phyloP scores from a whole-genome alignment of 768 basidiomycete genomes.

The Hemileccinum impolitum region DNA sequence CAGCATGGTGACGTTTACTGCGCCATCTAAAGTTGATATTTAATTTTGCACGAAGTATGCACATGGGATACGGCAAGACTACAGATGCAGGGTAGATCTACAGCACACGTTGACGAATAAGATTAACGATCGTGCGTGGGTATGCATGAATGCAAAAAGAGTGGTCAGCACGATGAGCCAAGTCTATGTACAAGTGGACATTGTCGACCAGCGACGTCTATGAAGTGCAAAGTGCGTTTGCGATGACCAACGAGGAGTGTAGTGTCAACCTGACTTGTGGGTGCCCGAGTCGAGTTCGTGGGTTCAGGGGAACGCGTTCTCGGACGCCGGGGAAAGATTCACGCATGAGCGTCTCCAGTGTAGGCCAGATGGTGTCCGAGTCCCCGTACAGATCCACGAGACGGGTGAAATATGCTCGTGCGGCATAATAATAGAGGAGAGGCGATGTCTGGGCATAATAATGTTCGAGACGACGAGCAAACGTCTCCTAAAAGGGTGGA shows the following conservation, averaged over 20 bases:
- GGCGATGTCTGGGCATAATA: constrained; percentile 83
- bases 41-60: constrained; percentile 2
- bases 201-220: constrained; percentile 8
- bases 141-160: constrained; percentile 12
- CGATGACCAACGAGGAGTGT: constrained; percentile 4
- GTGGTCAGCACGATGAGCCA: not conserved
- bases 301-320: constrained; percentile 38
- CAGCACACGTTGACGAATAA: constrained; percentile 16
- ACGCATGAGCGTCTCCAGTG: constrained; percentile 60
- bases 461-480: constrained; percentile 66
- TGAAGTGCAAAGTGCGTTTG: constrained; percentile 10
- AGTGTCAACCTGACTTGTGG: constrained; percentile 15
- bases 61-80: constrained; percentile 8
- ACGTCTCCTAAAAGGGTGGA: constrained; percentile 55
- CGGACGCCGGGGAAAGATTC: constrained; percentile 52
- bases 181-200: not conserved
- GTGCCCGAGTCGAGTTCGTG: constrained; percentile 17
- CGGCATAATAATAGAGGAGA: constrained; percentile 66
- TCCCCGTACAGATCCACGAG: constrained; percentile 59
- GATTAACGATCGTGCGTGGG: not conserved
- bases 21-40: constrained; percentile 8
- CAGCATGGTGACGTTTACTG: not conserved
- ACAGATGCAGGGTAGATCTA: constrained; percentile 16
- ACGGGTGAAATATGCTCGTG: constrained; percentile 40
- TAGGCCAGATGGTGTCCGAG: constrained; percentile 81